phyloP scores from a whole-genome alignment of 2,329 filamentous ascomycete species.

The Sporothrix euskadiensis region DNA sequence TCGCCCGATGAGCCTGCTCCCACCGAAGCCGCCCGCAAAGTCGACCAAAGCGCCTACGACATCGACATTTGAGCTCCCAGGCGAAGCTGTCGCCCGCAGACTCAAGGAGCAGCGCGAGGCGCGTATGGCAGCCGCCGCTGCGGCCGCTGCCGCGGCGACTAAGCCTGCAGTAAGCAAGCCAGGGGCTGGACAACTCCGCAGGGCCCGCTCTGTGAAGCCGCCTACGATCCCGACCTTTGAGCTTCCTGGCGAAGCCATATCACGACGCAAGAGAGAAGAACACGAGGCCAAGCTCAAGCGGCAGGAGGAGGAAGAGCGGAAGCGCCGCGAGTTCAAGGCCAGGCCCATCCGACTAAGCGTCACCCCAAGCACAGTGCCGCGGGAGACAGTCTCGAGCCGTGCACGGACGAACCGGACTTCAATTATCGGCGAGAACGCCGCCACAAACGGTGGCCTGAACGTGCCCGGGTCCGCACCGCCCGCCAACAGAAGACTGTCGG shows the following conservation, averaged over 20 bases:
- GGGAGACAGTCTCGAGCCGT: constrained; percentile 60
- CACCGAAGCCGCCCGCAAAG: constrained; percentile 51
- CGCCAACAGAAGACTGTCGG: constrained; percentile 38
- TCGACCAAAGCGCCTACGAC: constrained; percentile 57
- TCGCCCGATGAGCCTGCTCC: constrained; percentile 47
- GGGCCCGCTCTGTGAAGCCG: constrained; percentile 49
- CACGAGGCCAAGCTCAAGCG: constrained; percentile 56
- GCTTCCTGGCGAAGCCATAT: constrained; percentile 63
- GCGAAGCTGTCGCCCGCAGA: constrained; percentile 60
- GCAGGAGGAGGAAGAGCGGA: constrained; percentile 61
- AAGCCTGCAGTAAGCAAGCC: constrained; percentile 29
- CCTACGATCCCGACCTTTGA: constrained; percentile 60
- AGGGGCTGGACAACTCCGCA: constrained; percentile 45
- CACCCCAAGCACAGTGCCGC: constrained; percentile 47
- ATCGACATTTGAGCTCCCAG: constrained; percentile 62
- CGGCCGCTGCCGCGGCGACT: constrained; percentile 27
- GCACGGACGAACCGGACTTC: constrained; percentile 51
- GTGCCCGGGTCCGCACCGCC: background rate
- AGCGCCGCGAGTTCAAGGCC: constrained; percentile 64
- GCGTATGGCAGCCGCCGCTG: constrained; percentile 43
- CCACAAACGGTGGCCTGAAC: background rate
- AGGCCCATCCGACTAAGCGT: constrained; percentile 54
- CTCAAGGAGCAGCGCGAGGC: constrained; percentile 61
- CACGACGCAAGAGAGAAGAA: constrained; percentile 56
- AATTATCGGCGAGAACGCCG: constrained; percentile 6